Conservation (phyloP, 345 rosid genomes). For the Gossypium rotundifolium region DNA sequence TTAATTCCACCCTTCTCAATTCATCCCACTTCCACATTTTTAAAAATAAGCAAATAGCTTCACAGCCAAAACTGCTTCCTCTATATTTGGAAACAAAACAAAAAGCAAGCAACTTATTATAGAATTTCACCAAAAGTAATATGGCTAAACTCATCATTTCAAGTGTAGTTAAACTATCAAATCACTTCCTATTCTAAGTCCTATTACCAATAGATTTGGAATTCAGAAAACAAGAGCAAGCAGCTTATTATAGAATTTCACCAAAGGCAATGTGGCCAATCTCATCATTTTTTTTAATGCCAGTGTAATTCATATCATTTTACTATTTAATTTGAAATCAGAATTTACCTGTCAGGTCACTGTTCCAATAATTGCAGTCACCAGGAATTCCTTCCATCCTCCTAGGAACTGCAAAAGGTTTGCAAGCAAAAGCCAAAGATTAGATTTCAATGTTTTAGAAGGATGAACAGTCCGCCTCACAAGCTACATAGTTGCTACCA, state of each 20-base stretch:
- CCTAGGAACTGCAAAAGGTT: neutral
- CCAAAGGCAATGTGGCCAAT: neutral
- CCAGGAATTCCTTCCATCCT: conserved; percentile 1
- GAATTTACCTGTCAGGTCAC: neutral
- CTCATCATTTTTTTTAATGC: neutral
- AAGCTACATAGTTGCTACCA: conserved; percentile 4
- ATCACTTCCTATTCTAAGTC: neutral
- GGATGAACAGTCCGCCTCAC: neutral
- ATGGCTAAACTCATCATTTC: neutral
- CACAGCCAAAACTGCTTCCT: neutral
- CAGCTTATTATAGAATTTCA: neutral
- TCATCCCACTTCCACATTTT: neutral
- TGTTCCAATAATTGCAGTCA: neutral
- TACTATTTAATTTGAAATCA: neutral
- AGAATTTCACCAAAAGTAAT: neutral
- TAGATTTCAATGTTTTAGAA: neutral
- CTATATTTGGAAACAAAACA: neutral
- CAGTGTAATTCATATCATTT: neutral
- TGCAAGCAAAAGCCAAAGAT: neutral
- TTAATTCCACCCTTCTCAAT: neutral
- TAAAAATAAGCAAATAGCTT: neutral
- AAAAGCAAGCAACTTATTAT: neutral
- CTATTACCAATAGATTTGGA: neutral
- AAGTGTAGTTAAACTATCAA: neutral
- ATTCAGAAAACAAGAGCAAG: neutral